These are phyloP conservation scores for Podospora anserina DNA, from an alignment of 495 filamentous ascomycete genomes.

Conservation along the genomic window DNA sequence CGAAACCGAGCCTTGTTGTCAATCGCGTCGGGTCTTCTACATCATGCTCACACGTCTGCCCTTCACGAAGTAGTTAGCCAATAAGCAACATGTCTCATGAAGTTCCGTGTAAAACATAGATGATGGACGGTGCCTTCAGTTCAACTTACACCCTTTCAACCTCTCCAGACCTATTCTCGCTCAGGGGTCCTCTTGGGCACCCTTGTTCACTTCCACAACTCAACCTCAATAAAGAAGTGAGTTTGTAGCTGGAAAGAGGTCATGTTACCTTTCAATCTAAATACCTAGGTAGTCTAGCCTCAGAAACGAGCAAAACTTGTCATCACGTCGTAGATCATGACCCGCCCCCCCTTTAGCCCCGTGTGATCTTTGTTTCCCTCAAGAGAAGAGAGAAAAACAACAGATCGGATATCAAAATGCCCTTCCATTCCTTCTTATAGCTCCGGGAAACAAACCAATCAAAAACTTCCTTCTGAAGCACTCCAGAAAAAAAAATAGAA, in stretches of 20 bases:
- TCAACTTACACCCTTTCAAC: too few relatives aligned
- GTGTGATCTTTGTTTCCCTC: neutral
- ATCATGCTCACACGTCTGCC: too few relatives aligned
- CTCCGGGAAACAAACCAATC: neutral
- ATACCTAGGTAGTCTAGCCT: neutral
- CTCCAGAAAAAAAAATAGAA: neutral
- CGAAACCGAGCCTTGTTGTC: too few relatives aligned
- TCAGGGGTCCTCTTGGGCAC: neutral
- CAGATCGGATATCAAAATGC: neutral
- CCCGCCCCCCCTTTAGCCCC: too few relatives aligned
- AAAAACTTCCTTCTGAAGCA: neutral
- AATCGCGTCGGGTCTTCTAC: too few relatives aligned
- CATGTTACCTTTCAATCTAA: neutral
- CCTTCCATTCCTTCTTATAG: neutral
- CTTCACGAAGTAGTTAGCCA: too few relatives aligned
- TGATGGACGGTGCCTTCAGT: too few relatives aligned
- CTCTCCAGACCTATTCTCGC: neutral
- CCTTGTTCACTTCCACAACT: neutral
- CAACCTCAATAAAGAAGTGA: too few relatives aligned
- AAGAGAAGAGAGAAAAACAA: neutral
- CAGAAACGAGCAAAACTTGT: neutral
- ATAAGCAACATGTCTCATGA: too few relatives aligned
- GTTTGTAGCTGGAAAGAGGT: neutral
- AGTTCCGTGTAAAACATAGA: too few relatives aligned
- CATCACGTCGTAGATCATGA: neutral